phyloP scores from a whole-genome alignment of 2,329 filamentous ascomycete species.

The Claviceps monticola region DNA sequence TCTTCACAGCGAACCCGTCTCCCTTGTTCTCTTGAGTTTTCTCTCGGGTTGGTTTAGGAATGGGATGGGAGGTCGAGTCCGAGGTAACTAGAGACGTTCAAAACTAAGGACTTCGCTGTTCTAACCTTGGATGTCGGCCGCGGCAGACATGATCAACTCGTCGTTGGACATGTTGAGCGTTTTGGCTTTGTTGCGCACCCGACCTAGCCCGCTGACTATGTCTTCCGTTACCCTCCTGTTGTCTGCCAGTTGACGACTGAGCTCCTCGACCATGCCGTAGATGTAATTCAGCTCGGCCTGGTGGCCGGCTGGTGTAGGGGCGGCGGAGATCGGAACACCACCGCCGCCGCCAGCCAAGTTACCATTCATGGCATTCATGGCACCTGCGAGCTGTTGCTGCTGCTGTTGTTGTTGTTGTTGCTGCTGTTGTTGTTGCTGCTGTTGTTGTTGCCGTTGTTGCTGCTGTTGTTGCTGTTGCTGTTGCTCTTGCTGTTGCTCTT shows the following conservation, averaged over 20 bases:
- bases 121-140: constrained; percentile 43
- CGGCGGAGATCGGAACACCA: constrained; percentile 21
- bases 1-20: not conserved
- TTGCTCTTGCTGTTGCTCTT: constrained; percentile 4
- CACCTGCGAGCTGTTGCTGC: constrained; percentile 2
- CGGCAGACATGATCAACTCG: constrained; percentile 40
- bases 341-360: constrained; percentile 24
- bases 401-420: constrained; percentile 9
- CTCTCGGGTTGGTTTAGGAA: too few relatives aligned
- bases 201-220: constrained; percentile 48
- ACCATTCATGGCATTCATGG: constrained; percentile 29
- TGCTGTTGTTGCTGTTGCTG: constrained; percentile 9
- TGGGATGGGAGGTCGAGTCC: too few relatives aligned
- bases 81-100: too few relatives aligned
- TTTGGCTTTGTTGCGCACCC: constrained; percentile 43
- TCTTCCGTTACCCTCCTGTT: constrained; percentile 48
- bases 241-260: constrained; percentile 48
- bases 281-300: constrained; percentile 56
- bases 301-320: constrained; percentile 52
- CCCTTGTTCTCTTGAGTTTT: not conserved
- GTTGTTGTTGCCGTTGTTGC: constrained; percentile 6
- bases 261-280: constrained; percentile 53
- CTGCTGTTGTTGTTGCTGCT: constrained; percentile 4
- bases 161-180: constrained; percentile 41
- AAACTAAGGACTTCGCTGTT: not conserved